A percentile compares a stretch with the other conserved stretches of the same genome.
phyloP scores from a whole-genome alignment of 2,329 filamentous ascomycete genomes.

The Alternaria alternata region DNA sequence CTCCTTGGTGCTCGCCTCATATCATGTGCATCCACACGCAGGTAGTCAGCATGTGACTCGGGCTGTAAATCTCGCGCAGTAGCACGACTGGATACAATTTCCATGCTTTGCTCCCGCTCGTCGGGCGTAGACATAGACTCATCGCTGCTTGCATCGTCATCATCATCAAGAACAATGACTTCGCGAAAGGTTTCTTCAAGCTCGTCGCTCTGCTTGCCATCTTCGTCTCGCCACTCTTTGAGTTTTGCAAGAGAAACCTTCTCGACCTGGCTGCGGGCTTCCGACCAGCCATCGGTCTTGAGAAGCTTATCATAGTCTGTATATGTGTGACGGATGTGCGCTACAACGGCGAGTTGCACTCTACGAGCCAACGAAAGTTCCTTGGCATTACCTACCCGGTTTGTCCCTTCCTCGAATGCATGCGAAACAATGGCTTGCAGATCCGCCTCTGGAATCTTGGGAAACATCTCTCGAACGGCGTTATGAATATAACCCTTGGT shows the following conservation, averaged over 20 bases:
- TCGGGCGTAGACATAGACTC: conserved; percentile 37
- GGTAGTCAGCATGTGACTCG: conserved; percentile 26
- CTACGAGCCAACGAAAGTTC: conserved; percentile 64
- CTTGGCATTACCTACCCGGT: conserved; percentile 65
- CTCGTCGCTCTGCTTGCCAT: conserved; percentile 58
- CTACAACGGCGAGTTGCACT: conserved; percentile 68
- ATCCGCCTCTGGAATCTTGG: conserved; percentile 67
- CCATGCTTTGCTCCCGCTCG: conserved; percentile 42
- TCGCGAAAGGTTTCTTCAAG: conserved; percentile 70
- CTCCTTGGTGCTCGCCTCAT: conserved; percentile 29
- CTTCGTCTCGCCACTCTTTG: conserved; percentile 69
- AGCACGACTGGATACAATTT: conserved; percentile 44
- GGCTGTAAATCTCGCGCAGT: conserved; percentile 44
- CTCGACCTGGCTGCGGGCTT: conserved; percentile 64
- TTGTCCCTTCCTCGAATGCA: conserved; percentile 67
- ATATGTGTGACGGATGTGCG: conserved; percentile 68
- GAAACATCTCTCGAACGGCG: conserved; percentile 69
- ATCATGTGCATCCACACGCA: conserved; percentile 21
- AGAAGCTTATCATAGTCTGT: conserved; percentile 69
- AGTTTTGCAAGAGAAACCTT: conserved; percentile 64
- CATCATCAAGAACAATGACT: conserved; percentile 70
- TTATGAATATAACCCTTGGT: conserved; percentile 66
- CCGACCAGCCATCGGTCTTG: conserved; percentile 60
- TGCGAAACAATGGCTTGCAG: conserved; percentile 66
- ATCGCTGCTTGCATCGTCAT: conserved; percentile 59